These are phyloP conservation scores for Rhodosorus marinus DNA, from an alignment of 23 red algal genomes.

Conservation along the genomic window DNA sequence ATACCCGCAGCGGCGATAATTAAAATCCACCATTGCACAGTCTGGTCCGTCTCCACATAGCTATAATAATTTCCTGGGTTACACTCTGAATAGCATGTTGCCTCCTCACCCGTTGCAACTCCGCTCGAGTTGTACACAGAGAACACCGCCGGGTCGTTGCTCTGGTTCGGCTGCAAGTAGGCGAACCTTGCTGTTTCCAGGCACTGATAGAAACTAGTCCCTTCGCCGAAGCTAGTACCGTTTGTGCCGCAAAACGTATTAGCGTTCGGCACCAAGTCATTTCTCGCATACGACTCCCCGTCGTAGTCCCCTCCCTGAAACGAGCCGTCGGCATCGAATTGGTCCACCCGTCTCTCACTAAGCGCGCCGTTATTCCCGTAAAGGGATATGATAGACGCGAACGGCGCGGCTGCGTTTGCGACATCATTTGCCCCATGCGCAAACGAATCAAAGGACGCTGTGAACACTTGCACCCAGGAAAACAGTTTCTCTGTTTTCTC, in stretches of 20 bases:
- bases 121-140: too few species aligned
- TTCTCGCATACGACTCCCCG: conserved; percentile 1
- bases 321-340: conserved; percentile 24
- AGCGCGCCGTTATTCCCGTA: conserved; percentile 32
- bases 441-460: conserved; percentile 84
- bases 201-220: conserved; percentile 17
- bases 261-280: conserved; percentile 19
- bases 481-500: conserved; percentile 75
- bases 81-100: conserved; percentile 27
- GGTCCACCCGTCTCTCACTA: neutral
- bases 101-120: too few species aligned
- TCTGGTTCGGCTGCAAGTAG: too few species aligned
- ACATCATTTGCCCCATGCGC: conserved; percentile 96
- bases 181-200: neutral
- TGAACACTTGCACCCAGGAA: conserved; percentile 78
- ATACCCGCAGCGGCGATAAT: conserved; percentile 70
- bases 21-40: conserved; percentile 61
- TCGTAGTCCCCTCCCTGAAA: conserved; percentile 1
- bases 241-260: conserved; percentile 21
- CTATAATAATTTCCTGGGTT: conserved; percentile 4
- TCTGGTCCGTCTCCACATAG: conserved; percentile 2
- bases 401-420: conserved; percentile 81
- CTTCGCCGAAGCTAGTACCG: too few species aligned
- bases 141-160: too few species aligned
- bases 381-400: conserved; percentile 60